Conservation (phyloP, 2,329 filamentous ascomycete genomes). For the Cryphonectria radicalis region DNA sequence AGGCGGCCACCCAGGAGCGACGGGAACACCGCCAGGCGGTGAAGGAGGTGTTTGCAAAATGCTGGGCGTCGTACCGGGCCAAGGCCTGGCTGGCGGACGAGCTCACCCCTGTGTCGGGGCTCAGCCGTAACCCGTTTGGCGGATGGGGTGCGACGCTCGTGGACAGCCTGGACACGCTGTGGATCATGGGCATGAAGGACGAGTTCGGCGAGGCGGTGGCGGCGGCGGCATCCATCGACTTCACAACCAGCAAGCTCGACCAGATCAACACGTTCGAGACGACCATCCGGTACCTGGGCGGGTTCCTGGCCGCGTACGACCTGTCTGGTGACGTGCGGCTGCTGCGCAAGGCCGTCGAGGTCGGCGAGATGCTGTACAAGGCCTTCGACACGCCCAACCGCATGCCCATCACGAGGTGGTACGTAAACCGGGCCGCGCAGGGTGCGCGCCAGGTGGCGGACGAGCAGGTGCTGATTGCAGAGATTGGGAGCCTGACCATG, state of each 20-base stretch:
- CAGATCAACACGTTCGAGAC: constrained; percentile 40
- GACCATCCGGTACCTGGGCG: constrained; percentile 35
- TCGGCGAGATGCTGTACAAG: constrained; percentile 44
- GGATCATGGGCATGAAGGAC: constrained; percentile 27
- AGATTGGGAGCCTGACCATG: constrained; percentile 39
- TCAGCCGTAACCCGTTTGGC: constrained; percentile 23
- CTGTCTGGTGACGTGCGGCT: constrained; percentile 40
- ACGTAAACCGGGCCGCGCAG: constrained; percentile 32
- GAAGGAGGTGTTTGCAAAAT: constrained; percentile 21
- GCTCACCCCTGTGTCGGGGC: constrained; percentile 19
- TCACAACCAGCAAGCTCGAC: constrained; percentile 19
- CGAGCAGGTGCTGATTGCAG: constrained; percentile 34
- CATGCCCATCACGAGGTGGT: constrained; percentile 39
- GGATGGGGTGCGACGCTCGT: constrained; percentile 29
- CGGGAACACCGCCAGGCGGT: constrained; percentile 23
- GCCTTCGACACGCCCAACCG: constrained; percentile 40
- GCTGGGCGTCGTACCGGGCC: constrained; percentile 24
- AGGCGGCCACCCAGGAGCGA: constrained; percentile 13
- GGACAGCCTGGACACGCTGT: constrained; percentile 28
- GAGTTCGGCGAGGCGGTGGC: constrained; percentile 25
- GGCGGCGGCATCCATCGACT: constrained; percentile 22
- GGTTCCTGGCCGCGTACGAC: constrained; percentile 28
- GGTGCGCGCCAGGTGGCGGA: constrained; percentile 33
- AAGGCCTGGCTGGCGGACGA: constrained; percentile 26
- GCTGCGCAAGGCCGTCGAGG: constrained; percentile 44